phyloP scores from a whole-genome alignment of 2,329 filamentous ascomycete species.

The Colletotrichum noveboracense region DNA sequence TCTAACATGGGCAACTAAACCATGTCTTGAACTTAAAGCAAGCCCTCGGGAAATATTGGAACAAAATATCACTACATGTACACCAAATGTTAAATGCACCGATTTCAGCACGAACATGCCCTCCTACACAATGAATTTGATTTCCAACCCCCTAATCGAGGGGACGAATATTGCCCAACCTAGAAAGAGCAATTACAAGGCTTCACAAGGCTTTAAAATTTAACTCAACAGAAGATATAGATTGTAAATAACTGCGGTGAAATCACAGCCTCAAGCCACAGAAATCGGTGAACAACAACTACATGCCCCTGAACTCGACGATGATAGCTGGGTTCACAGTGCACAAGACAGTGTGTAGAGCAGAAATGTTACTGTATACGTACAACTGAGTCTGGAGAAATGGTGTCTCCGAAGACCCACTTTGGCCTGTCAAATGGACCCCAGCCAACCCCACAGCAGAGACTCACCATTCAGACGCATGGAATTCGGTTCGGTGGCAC shows the following conservation, averaged over 20 bases:
- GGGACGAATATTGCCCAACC: too few relatives aligned
- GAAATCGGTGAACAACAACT: too few relatives aligned
- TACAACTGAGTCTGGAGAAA: conserved; percentile 2
- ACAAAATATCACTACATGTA: rapidly evolving
- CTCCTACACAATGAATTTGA: too few relatives aligned
- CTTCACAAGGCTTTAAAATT: too few relatives aligned
- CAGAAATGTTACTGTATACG: too few relatives aligned
- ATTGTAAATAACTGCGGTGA: too few relatives aligned
- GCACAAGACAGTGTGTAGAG: rapidly evolving
- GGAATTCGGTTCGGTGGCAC: neutral
- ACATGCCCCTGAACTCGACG: neutral
- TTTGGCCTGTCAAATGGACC: neutral
- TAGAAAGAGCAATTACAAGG: too few relatives aligned
- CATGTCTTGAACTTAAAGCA: neutral
- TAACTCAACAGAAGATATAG: too few relatives aligned
- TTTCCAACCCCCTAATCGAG: too few relatives aligned
- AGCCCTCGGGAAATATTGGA: neutral
- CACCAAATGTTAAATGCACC: too few relatives aligned
- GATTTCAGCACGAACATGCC: too few relatives aligned
- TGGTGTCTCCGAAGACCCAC: neutral
- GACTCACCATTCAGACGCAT: neutral
- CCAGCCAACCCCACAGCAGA: neutral
- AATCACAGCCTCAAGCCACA: too few relatives aligned
- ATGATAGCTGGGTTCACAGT: neutral
- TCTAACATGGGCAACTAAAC: rapidly evolving